Conservation (phyloP, 225 moss, liverwort and hornwort genomes). For the Antitrichia curtipendula region DNA sequence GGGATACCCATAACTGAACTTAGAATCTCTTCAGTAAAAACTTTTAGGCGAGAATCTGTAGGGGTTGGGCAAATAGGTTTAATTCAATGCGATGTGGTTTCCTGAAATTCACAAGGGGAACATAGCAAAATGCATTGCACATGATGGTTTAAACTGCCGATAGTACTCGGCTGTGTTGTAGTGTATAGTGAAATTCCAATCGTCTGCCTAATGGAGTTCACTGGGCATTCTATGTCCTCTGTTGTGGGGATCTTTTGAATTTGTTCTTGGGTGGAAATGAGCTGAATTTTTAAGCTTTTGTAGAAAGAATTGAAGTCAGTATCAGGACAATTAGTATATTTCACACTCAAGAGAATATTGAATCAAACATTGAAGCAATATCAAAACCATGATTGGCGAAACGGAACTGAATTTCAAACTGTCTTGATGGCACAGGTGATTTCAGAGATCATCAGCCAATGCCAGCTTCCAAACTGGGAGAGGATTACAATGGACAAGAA, state of each 20-base stretch:
- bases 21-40: neutral
- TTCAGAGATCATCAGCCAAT: neutral
- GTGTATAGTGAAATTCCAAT: neutral
- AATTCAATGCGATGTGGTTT: neutral
- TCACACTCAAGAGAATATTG: no score
- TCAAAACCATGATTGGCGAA: neutral
- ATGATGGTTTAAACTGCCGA: neutral
- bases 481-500: constrained; percentile 41
- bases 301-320: no score
- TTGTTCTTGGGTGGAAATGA: neutral
- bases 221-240: neutral
- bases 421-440: neutral
- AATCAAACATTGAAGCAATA: neutral
- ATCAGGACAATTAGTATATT: neutral
- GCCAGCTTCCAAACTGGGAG: constrained; percentile 5
- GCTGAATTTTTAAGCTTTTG: neutral
- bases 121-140: neutral
- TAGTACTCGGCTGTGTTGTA: neutral
- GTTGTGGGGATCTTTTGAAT: neutral
- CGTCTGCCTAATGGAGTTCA: neutral
- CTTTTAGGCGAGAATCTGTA: neutral
- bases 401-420: neutral
- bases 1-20: no score
- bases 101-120: neutral
- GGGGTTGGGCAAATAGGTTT: neutral